Base-by-base conservation (phyloP, 176 grass and related monocot genomes). In the Calamus simplicifolius region DNA sequence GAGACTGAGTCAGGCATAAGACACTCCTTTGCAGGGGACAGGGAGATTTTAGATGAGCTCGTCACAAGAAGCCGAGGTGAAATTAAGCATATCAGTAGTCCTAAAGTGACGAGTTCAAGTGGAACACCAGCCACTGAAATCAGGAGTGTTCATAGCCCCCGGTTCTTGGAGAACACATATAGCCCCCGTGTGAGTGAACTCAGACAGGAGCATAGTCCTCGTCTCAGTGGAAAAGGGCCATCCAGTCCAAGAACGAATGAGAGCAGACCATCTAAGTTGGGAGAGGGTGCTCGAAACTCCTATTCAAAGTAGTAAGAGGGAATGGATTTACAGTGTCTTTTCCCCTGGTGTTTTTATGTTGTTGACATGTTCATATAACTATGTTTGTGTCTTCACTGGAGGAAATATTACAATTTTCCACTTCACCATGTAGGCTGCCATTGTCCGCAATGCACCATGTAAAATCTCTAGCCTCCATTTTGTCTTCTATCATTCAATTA, bases 1-100 rank as follows among this genome's bases (percentile, higher is more conserved):
- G 88, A 99, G 69, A 72, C 78, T 4, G 94, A 82, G 64, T 59
- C 73, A 1, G 59, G 60, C 54, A 29, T 75, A 67, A 73, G 81
- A 5, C 61, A 25, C 65, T 68, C 65, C 28, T 55, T 73, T 18
- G 52, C 73, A 59, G 84, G 89, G 69, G 73, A 79, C 51, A 51
- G 76, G 15, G 94, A 99, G 73, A 77, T 99, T 30, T 71, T 99
- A 28, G 94, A 99, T 3, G 85, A 83, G 58, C 69, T 99, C 54
- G 77, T 99, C 59, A 99, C 94, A 5, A 80, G 94, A 76, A 93
- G 94, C 70, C 81, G 94, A 0, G 88, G 94, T 18, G 94, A 99
- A 71, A 77, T 99, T 59, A 99, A 99, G 69, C 87, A 49, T 49
- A 57, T 99, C 55, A 85, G 86, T 64, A 99, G 94, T 57, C 94